Conservation (phyloP, 2,329 filamentous ascomycete species). For the Laburnicola sp. region DNA sequence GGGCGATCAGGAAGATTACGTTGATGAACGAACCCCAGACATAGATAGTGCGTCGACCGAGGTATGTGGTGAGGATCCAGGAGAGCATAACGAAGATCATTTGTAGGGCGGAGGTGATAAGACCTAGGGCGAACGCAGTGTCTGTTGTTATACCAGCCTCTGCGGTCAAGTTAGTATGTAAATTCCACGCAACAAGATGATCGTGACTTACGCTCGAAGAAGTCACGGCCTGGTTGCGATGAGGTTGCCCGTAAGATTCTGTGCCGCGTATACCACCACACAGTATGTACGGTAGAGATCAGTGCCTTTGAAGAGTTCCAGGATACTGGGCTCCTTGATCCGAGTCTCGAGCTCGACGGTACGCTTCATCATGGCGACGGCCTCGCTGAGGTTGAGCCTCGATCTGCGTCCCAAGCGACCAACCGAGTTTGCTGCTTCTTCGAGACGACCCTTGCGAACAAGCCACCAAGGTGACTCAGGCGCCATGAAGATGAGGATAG, state of each 20-base stretch:
- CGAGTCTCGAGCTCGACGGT: constrained; percentile 58
- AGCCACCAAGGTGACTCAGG: constrained; percentile 47
- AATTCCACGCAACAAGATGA: constrained; percentile 28
- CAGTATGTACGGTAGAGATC: constrained; percentile 61
- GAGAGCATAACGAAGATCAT: constrained; percentile 66
- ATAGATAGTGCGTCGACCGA: constrained; percentile 67
- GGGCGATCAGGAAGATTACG: constrained; percentile 57
- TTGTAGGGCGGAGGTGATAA: constrained; percentile 67
- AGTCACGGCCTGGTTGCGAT: constrained; percentile 66
- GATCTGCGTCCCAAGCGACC: constrained; percentile 53
- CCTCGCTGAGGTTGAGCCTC: constrained; percentile 49
- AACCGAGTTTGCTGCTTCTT: constrained; percentile 52
- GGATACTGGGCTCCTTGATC: constrained; percentile 51
- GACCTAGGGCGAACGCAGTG: constrained; percentile 62
- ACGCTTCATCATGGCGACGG: constrained; percentile 63
- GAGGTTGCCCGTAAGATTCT: constrained; percentile 65
- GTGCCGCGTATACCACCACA: constrained; percentile 61
- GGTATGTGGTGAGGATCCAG: constrained; percentile 67
- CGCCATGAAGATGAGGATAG: constrained; percentile 51
- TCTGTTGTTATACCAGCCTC: constrained; percentile 62
- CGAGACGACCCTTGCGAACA: constrained; percentile 49
- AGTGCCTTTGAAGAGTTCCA: constrained; percentile 60
- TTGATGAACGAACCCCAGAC: constrained; percentile 63
- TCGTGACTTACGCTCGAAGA: constrained; percentile 57
- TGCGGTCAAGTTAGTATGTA: constrained; percentile 36